phyloP scores from a whole-genome alignment of 1,284 basidiomycete species.

The Moesziomyces aphidis region DNA sequence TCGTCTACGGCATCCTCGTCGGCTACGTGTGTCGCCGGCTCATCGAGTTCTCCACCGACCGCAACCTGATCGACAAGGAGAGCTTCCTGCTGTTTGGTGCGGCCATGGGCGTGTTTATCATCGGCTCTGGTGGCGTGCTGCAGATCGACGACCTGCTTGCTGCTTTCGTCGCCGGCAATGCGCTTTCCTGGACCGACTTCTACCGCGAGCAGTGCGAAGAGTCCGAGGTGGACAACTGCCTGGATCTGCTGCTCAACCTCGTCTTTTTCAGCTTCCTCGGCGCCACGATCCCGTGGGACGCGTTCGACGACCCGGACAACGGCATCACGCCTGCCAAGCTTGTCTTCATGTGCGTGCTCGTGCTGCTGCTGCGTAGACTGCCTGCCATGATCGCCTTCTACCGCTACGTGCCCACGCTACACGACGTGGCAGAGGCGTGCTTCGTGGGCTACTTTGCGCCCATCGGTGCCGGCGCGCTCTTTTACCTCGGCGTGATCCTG shows the following conservation, averaged over 20 bases:
- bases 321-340: conserved; percentile 66
- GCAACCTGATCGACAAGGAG: conserved; percentile 60
- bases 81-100: conserved; percentile 57
- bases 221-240: conserved; percentile 59
- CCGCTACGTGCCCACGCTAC: conserved; percentile 62
- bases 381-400: conserved; percentile 62
- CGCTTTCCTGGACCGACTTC: conserved; percentile 60
- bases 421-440: conserved; percentile 58
- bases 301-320: conserved; percentile 59
- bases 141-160: conserved; percentile 59
- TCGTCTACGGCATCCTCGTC: conserved; percentile 48
- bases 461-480: conserved; percentile 68
- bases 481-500: conserved; percentile 51
- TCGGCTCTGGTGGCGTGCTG: conserved; percentile 53
- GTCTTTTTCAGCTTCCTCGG: conserved; percentile 68
- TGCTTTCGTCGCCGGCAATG: conserved; percentile 58
- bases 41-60: conserved; percentile 52
- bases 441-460: conserved; percentile 69
- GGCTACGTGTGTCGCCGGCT: conserved; percentile 47
- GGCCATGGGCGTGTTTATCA: conserved; percentile 55
- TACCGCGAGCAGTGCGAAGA: conserved; percentile 62
- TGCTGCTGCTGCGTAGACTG: conserved; percentile 68
- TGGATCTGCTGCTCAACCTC: conserved; percentile 58
- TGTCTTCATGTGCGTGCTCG: conserved; percentile 68
- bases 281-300: conserved; percentile 57